phyloP scores from a whole-genome alignment of 75 land plant species.

The Pinus tabuliformis region DNA sequence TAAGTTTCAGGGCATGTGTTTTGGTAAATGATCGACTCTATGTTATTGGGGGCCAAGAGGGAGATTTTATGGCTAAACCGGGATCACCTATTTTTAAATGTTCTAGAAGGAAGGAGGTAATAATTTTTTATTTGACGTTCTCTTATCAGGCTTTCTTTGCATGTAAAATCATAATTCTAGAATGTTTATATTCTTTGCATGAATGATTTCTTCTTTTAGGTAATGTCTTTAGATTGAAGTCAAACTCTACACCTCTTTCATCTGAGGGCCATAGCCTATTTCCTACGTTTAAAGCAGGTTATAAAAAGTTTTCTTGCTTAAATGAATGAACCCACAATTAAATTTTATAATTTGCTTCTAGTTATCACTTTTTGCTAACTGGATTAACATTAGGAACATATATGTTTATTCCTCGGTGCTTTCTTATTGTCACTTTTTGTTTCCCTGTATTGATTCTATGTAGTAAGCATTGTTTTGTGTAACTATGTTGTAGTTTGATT shows the following conservation, averaged over 20 bases:
- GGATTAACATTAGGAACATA: no score
- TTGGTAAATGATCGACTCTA: constrained; percentile 71
- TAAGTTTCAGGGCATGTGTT: constrained; percentile 72
- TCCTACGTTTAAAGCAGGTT: not conserved
- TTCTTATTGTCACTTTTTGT: no score
- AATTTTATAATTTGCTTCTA: not conserved
- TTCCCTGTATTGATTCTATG: no score
- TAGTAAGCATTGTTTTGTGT: no score
- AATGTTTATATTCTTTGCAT: no score
- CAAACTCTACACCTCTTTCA: not conserved
- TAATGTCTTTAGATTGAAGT: no score
- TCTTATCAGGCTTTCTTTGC: not conserved
- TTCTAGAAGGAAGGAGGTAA: constrained; percentile 85
- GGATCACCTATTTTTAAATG: constrained; percentile 98
- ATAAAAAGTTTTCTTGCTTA: not conserved
- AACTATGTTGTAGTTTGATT: no score
- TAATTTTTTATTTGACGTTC: not conserved
- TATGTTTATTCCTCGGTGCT: no score
- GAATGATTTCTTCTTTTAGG: no score
- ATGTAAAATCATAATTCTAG: no score
- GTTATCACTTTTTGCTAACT: not conserved
- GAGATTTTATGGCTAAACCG: constrained; percentile 97
- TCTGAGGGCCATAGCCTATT: not conserved
- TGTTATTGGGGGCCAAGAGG: constrained; percentile 98
- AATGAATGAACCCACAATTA: not conserved